Evolutionary conservation across 129 eudicot genomes (phyloP).

Genomic region (Ambrosia artemisiifolia): DNA sequence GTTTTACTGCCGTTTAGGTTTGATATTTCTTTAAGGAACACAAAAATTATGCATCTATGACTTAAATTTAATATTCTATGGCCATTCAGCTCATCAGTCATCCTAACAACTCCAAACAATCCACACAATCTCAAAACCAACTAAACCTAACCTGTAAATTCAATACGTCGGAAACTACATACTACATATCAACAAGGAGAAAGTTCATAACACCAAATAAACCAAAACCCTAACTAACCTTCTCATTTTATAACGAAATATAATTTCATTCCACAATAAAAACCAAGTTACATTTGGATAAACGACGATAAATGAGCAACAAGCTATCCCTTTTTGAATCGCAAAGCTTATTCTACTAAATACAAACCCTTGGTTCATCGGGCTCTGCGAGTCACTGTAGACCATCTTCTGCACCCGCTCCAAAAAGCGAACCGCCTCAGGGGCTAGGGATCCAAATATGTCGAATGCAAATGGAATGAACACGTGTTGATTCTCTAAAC

Average conservation of each 20-base stretch:
- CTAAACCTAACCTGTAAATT: conserved; percentile 6
- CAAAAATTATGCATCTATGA: background rate
- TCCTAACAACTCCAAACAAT: background rate
- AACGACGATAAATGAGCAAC: too few species aligned
- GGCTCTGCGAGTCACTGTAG: too few species aligned
- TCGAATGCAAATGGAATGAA: too few species aligned
- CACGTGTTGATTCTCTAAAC: too few species aligned
- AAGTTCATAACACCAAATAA: background rate
- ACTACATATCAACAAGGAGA: background rate
- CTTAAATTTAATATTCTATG: background rate
- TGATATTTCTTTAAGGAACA: background rate
- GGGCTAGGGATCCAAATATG: too few species aligned
- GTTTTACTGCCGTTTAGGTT: background rate
- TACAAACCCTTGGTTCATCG: too few species aligned
- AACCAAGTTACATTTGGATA: too few species aligned
- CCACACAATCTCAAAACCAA: background rate
- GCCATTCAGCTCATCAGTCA: conserved; percentile 5
- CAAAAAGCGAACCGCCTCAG: too few species aligned
- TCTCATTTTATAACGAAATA: conserved; percentile 76
- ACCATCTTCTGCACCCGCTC: too few species aligned
- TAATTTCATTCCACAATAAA: too few species aligned
- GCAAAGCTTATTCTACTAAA: too few species aligned
- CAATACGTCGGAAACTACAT: background rate
- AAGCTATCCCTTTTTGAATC: too few species aligned
- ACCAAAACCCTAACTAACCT: conserved; percentile 55